Base-by-base conservation (phyloP, 495 filamentous ascomycete genomes). In the Neurospora sublineolata region DNA sequence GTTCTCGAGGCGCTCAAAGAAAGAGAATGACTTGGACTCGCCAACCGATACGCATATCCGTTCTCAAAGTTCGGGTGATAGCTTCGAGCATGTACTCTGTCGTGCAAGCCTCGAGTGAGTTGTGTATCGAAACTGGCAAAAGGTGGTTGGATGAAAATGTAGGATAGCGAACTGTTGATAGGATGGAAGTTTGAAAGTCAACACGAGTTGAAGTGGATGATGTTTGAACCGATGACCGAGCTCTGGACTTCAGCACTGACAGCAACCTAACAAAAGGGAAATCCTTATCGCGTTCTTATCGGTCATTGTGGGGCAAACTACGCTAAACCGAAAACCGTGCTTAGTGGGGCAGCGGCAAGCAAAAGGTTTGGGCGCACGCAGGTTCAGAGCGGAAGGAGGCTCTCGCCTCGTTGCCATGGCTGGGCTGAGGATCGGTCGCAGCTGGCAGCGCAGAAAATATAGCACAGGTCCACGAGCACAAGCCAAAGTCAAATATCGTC, bases 401-500 rank as follows among this genome's bases (percentile, higher is more conserved):
- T 60, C 46, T 60, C 46, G 46, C 46, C 46, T 60, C 23, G 46
- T 60, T 33, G n/a, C n/a, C n/a, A n/a, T n/a, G 46, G 18, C 41
- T 44, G 18, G 18, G 41, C 41, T 44, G 42, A n/a, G 1, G 42
- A 46, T 46, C n/a, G 9, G 52, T 60, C 52, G 27, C 52, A 60
- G 52, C 52, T 60, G 52, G 52, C 52, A 75, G 67, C 52, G 69
- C 71, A 74, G 68, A 79, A 77, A 36, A 7, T 27, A 73, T 78
- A 46, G n/a, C 3, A 2, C 3, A 52, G 44, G 44, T 52, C 44
- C 44, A 58, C 10, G 11, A 58, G 23, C 46, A 46, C 42, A 58
- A 58, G 46, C 76, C 58, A 73, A 64, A 69, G 68, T 68, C 72
- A 77, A 79, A 79, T 79, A 76, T 79, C 77, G 37, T 69, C 70